Evolutionary conservation across 1,139 yeast species (phyloP).

Genomic region (Candida neerlandica): DNA sequence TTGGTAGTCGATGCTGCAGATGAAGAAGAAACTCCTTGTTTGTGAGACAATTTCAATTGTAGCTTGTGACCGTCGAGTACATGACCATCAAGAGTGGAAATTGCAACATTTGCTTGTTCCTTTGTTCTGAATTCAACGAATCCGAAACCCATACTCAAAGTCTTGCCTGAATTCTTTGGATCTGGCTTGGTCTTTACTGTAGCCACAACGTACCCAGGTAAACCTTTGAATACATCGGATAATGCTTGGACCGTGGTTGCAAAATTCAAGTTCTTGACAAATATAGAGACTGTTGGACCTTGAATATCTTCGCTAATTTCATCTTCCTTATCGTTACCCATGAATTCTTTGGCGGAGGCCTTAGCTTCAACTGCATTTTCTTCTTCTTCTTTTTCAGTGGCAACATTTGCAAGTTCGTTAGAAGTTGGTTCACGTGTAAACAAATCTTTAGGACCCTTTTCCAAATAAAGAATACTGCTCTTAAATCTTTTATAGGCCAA

Average conservation of each 20-base stretch:
- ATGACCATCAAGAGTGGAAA: constrained; percentile 72
- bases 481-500: constrained; percentile 86
- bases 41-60: constrained; percentile 84
- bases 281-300: constrained; percentile 82
- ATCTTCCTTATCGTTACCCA: constrained; percentile 39
- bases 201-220: constrained; percentile 81
- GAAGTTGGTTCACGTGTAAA: constrained; percentile 61
- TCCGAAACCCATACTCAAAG: constrained; percentile 95
- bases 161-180: constrained; percentile 65
- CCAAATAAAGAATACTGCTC: constrained; percentile 82
- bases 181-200: constrained; percentile 89
- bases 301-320: constrained; percentile 45
- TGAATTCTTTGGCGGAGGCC: constrained; percentile 30
- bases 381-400: constrained; percentile 20
- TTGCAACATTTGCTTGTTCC: constrained; percentile 78
- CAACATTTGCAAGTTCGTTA: constrained; percentile 29
- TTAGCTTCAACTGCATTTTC: constrained; percentile 36
- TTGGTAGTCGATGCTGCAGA: constrained; percentile 26
- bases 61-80: constrained; percentile 87
- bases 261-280: constrained; percentile 91
- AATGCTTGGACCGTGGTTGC: constrained; percentile 66
- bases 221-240: constrained; percentile 60
- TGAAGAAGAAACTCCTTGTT: constrained; percentile 42
- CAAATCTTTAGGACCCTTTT: constrained; percentile 88
- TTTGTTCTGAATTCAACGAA: constrained; percentile 85